phyloP scores from a whole-genome alignment of 2,329 filamentous ascomycete genomes.

The Alternaria angustiovoidea region DNA sequence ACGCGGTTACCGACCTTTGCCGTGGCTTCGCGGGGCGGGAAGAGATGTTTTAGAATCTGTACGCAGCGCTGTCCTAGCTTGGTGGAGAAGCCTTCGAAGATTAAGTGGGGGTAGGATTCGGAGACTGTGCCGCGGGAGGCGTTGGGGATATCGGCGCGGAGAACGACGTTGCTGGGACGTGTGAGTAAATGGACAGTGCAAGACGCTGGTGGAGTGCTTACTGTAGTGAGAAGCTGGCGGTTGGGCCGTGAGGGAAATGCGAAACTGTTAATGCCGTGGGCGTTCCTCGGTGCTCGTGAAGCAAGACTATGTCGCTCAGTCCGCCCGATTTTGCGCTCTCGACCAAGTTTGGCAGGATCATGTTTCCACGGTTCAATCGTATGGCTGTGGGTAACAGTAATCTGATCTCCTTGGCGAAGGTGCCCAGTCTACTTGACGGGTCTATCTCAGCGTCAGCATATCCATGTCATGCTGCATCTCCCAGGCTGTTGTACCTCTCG shows the following conservation, averaged over 20 bases:
- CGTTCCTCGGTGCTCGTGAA: constrained; percentile 85
- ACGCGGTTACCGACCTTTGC: constrained; percentile 85
- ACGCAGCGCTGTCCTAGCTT: constrained; percentile 82
- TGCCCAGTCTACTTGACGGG: constrained; percentile 66
- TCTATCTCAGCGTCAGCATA: not conserved
- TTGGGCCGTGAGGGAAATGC: constrained; percentile 88
- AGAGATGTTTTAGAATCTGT: constrained; percentile 91
- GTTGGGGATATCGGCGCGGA: constrained; percentile 92
- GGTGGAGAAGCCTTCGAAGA: constrained; percentile 93
- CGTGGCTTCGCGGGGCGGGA: constrained; percentile 84
- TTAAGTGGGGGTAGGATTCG: constrained; percentile 72
- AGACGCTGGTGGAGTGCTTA: not conserved
- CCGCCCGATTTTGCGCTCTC: constrained; percentile 80
- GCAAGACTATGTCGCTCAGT: constrained; percentile 77
- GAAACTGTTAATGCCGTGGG: constrained; percentile 89
- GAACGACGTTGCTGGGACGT: constrained; percentile 74
- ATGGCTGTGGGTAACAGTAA: constrained; percentile 85
- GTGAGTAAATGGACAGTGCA: not conserved
- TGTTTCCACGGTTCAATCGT: constrained; percentile 88
- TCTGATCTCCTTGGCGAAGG: constrained; percentile 92
- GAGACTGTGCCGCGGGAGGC: constrained; percentile 75
- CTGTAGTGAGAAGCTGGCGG: constrained; percentile 84
- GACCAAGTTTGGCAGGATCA: constrained; percentile 86
- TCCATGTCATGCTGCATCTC: accelerated
- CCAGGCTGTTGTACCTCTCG: constrained; percentile 64